Conservation (phyloP, 768 basidiomycete species). For the Xerocomellus dryophilus region DNA sequence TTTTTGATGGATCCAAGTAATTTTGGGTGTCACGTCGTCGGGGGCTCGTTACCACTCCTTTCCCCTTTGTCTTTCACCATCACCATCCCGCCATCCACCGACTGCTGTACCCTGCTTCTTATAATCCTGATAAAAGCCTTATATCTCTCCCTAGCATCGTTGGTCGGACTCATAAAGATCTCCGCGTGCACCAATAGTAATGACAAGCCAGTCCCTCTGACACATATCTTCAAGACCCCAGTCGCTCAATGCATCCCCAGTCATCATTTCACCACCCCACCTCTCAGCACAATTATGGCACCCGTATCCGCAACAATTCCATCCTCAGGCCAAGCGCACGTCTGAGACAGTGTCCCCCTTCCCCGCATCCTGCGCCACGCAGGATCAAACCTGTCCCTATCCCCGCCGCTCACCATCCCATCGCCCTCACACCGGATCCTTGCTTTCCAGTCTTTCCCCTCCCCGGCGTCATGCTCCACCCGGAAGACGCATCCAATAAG, state of each 20-base stretch:
- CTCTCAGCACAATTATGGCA: conserved; percentile 46
- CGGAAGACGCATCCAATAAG: conserved; percentile 69
- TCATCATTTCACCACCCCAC: conserved; percentile 6
- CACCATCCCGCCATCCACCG: conserved; percentile 22
- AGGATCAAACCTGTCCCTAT: conserved; percentile 33
- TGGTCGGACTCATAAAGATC: conserved; percentile 25
- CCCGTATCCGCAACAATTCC: conserved; percentile 52
- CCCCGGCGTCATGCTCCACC: conserved; percentile 62
- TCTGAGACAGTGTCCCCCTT: conserved; percentile 44
- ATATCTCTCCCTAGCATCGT: conserved; percentile 23
- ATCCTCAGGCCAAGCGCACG: conserved; percentile 51
- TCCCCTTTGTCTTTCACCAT: conserved; percentile 29
- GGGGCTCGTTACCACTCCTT: conserved; percentile 18
- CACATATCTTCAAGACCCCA: conserved; percentile 12
- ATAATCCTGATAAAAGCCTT: conserved; percentile 15
- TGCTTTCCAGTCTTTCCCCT: conserved; percentile 53
- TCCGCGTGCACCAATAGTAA: conserved; percentile 14
- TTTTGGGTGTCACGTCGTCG: conserved; percentile 30
- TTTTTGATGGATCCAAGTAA: conserved; percentile 33
- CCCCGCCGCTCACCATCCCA: conserved; percentile 21
- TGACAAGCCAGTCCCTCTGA: conserved; percentile 20
- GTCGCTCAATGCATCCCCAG: conserved; percentile 12
- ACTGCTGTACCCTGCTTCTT: conserved; percentile 9
- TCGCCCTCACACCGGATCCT: conserved; percentile 15
- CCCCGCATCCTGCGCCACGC: conserved; percentile 32